A percentile compares a stretch with the other conserved stretches of the same genome.
Conservation (phyloP, 139 green algal species). For the Picochlorum costavermella region DNA sequence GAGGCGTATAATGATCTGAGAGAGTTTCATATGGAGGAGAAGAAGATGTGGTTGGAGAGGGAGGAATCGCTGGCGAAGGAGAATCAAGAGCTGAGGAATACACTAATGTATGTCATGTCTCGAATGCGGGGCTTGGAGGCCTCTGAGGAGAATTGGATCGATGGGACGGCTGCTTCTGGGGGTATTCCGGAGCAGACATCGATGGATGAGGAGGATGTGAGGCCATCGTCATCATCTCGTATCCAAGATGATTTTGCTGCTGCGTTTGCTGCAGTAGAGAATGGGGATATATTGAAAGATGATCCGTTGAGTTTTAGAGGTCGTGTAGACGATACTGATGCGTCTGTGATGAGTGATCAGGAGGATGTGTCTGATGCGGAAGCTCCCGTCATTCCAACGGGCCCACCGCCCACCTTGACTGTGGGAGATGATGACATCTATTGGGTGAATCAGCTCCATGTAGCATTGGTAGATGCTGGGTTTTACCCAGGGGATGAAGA, state of each 20-base stretch:
- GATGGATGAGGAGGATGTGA: no score
- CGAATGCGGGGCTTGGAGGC: background rate
- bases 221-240: background rate
- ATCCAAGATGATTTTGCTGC: background rate
- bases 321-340: background rate
- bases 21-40: constrained; percentile 12
- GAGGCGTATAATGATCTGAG: constrained; percentile 10
- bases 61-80: constrained; percentile 17
- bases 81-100: constrained; percentile 17
- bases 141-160: background rate
- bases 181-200: background rate
- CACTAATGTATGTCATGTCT: constrained; percentile 17
- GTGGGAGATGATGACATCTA: constrained; percentile 69
- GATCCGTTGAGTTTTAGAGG: background rate
- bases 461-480: constrained; percentile 36
- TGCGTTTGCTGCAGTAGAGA: constrained; percentile 1
- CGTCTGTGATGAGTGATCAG: background rate
- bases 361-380: background rate
- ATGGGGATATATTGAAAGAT: constrained; percentile 2
- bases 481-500: constrained; percentile 65
- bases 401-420: constrained; percentile 44
- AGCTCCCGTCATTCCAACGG: background rate
- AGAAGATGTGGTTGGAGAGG: constrained; percentile 5
- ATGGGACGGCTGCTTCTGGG: background rate
- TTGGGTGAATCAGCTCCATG: constrained; percentile 59